Percentiles rank a stretch among this genome's conserved stretches.
phyloP scores from a whole-genome alignment of 768 basidiomycete genomes.

The Mycena filopes region DNA sequence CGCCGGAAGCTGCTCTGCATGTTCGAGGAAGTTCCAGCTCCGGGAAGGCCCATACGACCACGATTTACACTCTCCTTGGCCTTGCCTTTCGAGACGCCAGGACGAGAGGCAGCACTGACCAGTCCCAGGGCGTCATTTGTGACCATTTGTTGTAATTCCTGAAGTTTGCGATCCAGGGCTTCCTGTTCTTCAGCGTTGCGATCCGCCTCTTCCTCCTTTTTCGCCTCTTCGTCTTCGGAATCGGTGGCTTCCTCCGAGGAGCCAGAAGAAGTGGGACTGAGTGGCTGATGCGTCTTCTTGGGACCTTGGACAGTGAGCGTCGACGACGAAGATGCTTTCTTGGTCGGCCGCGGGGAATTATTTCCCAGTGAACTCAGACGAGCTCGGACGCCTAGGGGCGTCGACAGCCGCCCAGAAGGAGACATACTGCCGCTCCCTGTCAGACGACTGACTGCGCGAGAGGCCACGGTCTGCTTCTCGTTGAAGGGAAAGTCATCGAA shows the following conservation, averaged over 20 bases:
- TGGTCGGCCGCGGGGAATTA: constrained; percentile 57
- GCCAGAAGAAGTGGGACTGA: constrained; percentile 60
- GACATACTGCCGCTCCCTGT: constrained; percentile 48
- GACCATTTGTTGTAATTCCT: constrained; percentile 76
- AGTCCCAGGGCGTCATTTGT: constrained; percentile 80
- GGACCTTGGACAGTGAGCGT: constrained; percentile 74
- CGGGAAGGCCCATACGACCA: constrained; percentile 48
- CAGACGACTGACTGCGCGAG: constrained; percentile 44
- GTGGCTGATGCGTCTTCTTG: constrained; percentile 48
- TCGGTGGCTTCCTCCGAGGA: constrained; percentile 64
- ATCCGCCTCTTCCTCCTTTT: constrained; percentile 77
- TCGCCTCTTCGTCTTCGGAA: constrained; percentile 70
- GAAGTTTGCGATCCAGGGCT: constrained; percentile 71
- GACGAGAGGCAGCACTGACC: constrained; percentile 54
- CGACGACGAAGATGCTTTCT: constrained; percentile 74
- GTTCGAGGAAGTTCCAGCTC: constrained; percentile 44
- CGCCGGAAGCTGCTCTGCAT: constrained; percentile 48
- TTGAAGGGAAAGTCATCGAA: constrained; percentile 37
- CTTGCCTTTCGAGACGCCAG: constrained; percentile 42
- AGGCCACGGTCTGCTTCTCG: constrained; percentile 44
- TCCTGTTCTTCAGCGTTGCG: constrained; percentile 75
- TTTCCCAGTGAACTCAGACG: constrained; percentile 75
- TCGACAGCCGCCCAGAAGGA: constrained; percentile 56
- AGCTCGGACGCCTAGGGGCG: constrained; percentile 75
- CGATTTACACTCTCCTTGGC: constrained; percentile 53